Conservation (phyloP, 2,329 filamentous ascomycete genomes). For the Alternaria gansuensis region DNA sequence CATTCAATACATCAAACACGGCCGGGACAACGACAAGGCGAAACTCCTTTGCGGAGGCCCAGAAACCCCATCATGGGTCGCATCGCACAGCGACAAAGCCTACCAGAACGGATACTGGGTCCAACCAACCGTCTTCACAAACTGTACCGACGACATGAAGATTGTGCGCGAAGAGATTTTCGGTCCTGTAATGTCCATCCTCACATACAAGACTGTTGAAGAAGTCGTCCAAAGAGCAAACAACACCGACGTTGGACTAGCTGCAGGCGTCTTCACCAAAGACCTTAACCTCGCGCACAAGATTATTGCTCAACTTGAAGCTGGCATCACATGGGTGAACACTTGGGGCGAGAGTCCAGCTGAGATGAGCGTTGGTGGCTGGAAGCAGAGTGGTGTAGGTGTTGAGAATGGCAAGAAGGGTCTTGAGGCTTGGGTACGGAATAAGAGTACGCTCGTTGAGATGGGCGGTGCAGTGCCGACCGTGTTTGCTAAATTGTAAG, state of each 20-base stretch:
- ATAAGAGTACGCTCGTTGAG: conserved; percentile 88
- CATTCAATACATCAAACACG: conserved; percentile 76
- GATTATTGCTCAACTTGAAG: conserved; percentile 75
- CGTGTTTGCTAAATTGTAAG: conserved; percentile 65
- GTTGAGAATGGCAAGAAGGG: conserved; percentile 86
- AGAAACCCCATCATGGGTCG: conserved; percentile 64
- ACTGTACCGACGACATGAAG: conserved; percentile 84
- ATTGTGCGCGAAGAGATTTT: conserved; percentile 88
- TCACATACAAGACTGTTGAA: conserved; percentile 75
- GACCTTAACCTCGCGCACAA: conserved; percentile 78
- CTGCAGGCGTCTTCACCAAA: conserved; percentile 82
- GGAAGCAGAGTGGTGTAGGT: conserved; percentile 89
- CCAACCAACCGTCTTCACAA: conserved; percentile 81
- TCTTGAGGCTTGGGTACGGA: conserved; percentile 81
- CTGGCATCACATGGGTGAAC: conserved; percentile 91
- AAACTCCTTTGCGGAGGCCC: conserved; percentile 76
- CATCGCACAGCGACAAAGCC: conserved; percentile 49
- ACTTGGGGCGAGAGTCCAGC: conserved; percentile 92
- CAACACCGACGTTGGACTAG: conserved; percentile 77
- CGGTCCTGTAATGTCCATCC: conserved; percentile 83
- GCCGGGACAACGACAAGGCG: conserved; percentile 76
- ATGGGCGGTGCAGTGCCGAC: conserved; percentile 75
- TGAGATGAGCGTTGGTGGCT: conserved; percentile 91
- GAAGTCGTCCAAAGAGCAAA: conserved; percentile 79
- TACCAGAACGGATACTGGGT: conserved; percentile 79